Base-by-base conservation (phyloP, 192 early-diverging fungal genomes). In the Backusella circina region DNA sequence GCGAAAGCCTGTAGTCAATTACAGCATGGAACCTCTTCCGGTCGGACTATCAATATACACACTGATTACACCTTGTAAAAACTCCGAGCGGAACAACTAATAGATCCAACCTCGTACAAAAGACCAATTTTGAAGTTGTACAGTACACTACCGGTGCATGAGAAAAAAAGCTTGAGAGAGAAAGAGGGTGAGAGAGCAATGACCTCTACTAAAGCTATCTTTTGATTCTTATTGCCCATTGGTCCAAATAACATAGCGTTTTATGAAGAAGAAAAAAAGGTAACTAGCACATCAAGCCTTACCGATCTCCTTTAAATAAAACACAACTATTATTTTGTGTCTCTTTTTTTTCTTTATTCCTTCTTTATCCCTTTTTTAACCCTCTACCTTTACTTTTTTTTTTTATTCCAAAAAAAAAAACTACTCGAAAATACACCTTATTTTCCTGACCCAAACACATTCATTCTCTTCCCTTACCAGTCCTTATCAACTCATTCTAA, bases 91-190 rank as follows among this genome's bases (percentile, higher is more conserved):
- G 73, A 16, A 23, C 28, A n/a, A 32, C 33, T 37, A 74, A 74
- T 15, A 47, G 44, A 21, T 23, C 15, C 37, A n/a, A 31, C 69
- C 30, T 38, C 12, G 31, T 31, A 57, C 71, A 41, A 38, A 36
- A 66, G 30, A 33, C 36, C 31, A 66, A n/a, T 41, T 65, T 38
- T 30, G 23, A 28, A 65, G 57, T 66, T 26, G 64, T 33, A 66
- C 73, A 57, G 28, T 57, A 44, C 35, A 74, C 33, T 70, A 41
- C 37, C 73, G 73, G 73, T 74, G 73, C 64, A 74, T 74, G 73
- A 74, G 73, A 74, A 74, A 61, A 72, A 47, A 47, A 44, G 18
- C 16, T n/a, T 35, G 71, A 39, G 10, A 26, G 37, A 44, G n/a
- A 67, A 16, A 70, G n/a, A 57, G 51, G 18, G 51, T 23, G 51